Evolutionary conservation across 2,329 filamentous ascomycete genomes (phyloP).

Genomic region (Venturia pyrina): DNA sequence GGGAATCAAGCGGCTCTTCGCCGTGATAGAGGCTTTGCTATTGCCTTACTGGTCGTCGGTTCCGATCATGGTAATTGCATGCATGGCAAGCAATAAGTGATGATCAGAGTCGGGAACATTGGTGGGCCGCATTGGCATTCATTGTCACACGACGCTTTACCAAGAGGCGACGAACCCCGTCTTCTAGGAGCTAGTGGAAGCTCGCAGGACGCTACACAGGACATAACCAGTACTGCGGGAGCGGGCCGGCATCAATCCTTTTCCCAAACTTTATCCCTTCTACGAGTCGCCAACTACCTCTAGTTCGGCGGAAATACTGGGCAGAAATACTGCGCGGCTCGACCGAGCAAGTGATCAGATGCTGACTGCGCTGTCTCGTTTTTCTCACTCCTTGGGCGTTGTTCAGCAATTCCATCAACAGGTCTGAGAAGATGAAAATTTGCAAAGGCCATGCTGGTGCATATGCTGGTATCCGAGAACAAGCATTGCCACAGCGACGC

Average conservation of each 20-base stretch:
- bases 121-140: neutral
- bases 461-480: neutral
- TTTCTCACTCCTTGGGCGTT: neutral
- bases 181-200: neutral
- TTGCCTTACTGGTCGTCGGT: neutral
- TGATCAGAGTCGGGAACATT: conserved; percentile 1
- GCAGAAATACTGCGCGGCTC: neutral
- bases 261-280: neutral
- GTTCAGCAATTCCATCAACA: neutral
- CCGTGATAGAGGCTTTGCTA: neutral
- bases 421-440: neutral
- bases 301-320: neutral
- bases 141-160: conserved; percentile 5
- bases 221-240: conserved; percentile 10
- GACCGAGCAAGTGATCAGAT: neutral
- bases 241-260: neutral
- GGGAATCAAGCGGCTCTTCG: neutral
- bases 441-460: neutral
- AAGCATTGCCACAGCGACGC: conserved; percentile 2
- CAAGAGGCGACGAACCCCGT: conserved; percentile 1
- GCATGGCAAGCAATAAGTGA: neutral
- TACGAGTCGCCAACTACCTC: neutral
- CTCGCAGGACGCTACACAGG: neutral
- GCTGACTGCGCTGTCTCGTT: neutral
- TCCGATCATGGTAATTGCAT: neutral